Conservation (phyloP, 1,139 yeast genomes). For the Zygoascus meyerae region DNA sequence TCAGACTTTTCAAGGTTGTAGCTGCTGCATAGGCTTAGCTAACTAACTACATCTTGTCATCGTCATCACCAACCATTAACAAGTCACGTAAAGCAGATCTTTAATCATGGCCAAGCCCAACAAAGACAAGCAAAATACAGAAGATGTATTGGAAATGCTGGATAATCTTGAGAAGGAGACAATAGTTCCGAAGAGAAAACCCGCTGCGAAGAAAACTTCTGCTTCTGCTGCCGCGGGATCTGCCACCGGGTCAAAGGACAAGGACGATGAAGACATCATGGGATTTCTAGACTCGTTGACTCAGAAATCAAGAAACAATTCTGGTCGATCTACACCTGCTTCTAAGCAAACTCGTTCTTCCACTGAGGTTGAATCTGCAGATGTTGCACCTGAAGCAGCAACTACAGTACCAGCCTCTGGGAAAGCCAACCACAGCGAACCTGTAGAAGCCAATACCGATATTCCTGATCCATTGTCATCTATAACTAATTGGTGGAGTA, state of each 20-base stretch:
- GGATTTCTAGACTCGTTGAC: conserved; percentile 79
- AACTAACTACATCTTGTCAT: too few relatives aligned
- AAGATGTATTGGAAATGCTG: conserved; percentile 83
- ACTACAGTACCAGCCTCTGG: background rate
- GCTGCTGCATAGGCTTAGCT: too few relatives aligned
- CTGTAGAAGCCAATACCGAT: background rate
- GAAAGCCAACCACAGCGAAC: background rate
- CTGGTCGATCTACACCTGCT: conserved; percentile 24
- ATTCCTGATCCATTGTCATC: conserved; percentile 17
- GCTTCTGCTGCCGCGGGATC: background rate
- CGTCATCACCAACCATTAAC: too few relatives aligned
- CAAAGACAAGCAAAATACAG: conserved; percentile 29
- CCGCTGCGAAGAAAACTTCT: background rate
- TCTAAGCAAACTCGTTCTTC: background rate
- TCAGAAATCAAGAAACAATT: conserved; percentile 21
- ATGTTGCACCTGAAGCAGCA: background rate
- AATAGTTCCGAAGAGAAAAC: conserved; percentile 32
- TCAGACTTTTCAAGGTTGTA: too few relatives aligned
- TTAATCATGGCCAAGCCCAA: conserved; percentile 9
- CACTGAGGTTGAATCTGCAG: conserved; percentile 5
- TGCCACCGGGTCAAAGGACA: conserved; percentile 13
- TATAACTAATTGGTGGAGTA: conserved; percentile 49
- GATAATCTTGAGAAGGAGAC: conserved; percentile 74
- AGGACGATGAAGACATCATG: conserved; percentile 64
- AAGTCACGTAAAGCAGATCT: too few relatives aligned